Conservation (phyloP, 805 yeast genomes). For the Hanseniaspora pseudoguilliermondii region DNA sequence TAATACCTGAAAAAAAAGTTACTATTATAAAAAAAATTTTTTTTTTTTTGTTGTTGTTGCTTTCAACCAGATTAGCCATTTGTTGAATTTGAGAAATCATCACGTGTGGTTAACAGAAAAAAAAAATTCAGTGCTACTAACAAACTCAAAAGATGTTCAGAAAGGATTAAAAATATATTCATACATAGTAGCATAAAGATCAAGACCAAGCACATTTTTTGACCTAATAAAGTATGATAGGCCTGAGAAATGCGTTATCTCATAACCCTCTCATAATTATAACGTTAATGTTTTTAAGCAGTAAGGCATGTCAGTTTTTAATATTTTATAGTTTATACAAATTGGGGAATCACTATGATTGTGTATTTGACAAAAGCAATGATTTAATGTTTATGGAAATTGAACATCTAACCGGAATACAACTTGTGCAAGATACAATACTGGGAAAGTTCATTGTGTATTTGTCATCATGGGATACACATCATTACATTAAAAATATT, state of each 20-base stretch:
- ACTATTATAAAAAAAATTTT: background rate
- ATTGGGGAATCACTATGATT: background rate
- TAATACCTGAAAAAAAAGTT: background rate
- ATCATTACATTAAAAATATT: slow-evolving; percentile 7
- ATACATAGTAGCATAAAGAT: too few relatives aligned
- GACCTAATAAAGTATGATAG: background rate
- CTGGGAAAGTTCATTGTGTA: background rate
- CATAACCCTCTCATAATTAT: background rate
- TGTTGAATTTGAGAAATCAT: background rate
- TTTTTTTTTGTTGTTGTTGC: background rate
- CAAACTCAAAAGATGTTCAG: too few relatives aligned
- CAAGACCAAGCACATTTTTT: too few relatives aligned
- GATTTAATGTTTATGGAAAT: background rate
- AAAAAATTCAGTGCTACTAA: too few relatives aligned
- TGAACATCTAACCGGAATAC: background rate
- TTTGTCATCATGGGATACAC: slow-evolving; percentile 11
- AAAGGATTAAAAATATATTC: too few relatives aligned
- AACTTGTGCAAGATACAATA: background rate
- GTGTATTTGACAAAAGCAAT: slow-evolving; percentile 6
- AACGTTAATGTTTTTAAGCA: background rate
- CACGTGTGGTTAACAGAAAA: background rate
- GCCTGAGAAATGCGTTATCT: background rate
- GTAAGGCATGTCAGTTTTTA: background rate
- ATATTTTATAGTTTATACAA: background rate
- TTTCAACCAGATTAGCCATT: background rate